Conservation (phyloP, 2,329 filamentous ascomycete species). For the Zymoseptoria crescenta region DNA sequence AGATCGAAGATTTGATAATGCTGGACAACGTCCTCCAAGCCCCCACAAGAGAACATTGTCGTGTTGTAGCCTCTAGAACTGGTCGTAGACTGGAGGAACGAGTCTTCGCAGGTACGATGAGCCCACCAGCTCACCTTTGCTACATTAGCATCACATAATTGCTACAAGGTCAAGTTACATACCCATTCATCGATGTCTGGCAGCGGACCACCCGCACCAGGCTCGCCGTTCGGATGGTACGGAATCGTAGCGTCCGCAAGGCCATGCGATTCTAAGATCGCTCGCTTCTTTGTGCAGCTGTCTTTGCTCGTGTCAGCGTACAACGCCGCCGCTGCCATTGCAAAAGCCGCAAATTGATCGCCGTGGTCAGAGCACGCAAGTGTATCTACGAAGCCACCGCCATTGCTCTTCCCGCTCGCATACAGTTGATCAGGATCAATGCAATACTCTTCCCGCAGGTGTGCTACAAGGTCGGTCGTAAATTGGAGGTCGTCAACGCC, state of each 20-base stretch:
- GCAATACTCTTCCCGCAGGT: conserved; percentile 37
- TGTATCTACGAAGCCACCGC: conserved; percentile 41
- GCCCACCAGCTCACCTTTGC: not conserved
- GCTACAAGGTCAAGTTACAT: conserved; percentile 5
- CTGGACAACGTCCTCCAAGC: conserved; percentile 29
- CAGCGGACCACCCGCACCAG: conserved; percentile 19
- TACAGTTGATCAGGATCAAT: conserved; percentile 41
- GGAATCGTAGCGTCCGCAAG: conserved; percentile 34
- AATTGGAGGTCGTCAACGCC: conserved; percentile 38
- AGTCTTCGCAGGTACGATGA: not conserved
- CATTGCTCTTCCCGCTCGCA: conserved; percentile 47
- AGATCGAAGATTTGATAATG: conserved; percentile 35
- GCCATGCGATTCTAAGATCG: conserved; percentile 41
- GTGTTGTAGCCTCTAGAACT: conserved; percentile 20
- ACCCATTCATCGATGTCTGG: conserved; percentile 29
- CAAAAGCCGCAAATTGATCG: conserved; percentile 44
- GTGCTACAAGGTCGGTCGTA: conserved; percentile 36
- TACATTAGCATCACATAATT: not conserved
- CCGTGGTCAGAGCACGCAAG: conserved; percentile 40
- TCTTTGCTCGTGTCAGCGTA: conserved; percentile 30
- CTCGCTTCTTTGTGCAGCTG: conserved; percentile 26
- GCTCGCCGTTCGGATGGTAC: conserved; percentile 21
- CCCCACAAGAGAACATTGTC: conserved; percentile 23
- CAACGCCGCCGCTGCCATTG: conserved; percentile 41
- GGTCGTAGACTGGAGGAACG: not conserved